These are phyloP conservation scores for Flaveria linearis DNA, from an alignment of 129 eudicot genomes.

Conservation along the genomic window DNA sequence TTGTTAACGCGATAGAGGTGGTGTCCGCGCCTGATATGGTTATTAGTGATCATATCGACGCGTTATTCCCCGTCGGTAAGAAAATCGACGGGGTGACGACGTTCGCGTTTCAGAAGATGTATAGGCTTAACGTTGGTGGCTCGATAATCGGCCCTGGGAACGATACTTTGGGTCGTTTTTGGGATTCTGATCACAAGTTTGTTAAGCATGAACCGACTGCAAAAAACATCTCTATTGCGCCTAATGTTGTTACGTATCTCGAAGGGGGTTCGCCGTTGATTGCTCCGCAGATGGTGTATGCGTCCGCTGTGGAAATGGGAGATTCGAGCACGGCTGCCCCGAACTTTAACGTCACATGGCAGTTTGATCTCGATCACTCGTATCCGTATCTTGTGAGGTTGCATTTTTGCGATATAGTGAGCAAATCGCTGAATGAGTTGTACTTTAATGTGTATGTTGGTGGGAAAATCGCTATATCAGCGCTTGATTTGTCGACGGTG, in stretches of 20 bases:
- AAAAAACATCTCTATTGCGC: conserved; percentile 40
- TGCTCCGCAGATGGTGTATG: conserved; percentile 70
- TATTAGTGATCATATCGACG: conserved; percentile 38
- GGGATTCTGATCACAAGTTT: conserved; percentile 53
- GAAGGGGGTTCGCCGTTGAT: conserved; percentile 68
- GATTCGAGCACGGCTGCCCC: conserved; percentile 45
- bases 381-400: conserved; percentile 63
- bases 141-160: conserved; percentile 43
- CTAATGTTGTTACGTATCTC: conserved; percentile 58
- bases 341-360: conserved; percentile 81
- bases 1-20: conserved; percentile 74
- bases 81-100: conserved; percentile 40
- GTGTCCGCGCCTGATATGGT: conserved; percentile 75
- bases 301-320: conserved; percentile 74
- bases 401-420: conserved; percentile 88
- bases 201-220: conserved; percentile 43
- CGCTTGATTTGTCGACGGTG: conserved; percentile 61
- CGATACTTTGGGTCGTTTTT: conserved; percentile 69
- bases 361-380: conserved; percentile 51
- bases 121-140: conserved; percentile 75
- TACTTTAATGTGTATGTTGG: conserved; percentile 79
- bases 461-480: conserved; percentile 61
- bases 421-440: conserved; percentile 63
- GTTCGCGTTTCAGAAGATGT: conserved; percentile 50
- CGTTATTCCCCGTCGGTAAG: conserved; percentile 56